phyloP scores from a whole-genome alignment of 2,329 filamentous ascomycete species.

The Pseudocercospora fijiensis region DNA sequence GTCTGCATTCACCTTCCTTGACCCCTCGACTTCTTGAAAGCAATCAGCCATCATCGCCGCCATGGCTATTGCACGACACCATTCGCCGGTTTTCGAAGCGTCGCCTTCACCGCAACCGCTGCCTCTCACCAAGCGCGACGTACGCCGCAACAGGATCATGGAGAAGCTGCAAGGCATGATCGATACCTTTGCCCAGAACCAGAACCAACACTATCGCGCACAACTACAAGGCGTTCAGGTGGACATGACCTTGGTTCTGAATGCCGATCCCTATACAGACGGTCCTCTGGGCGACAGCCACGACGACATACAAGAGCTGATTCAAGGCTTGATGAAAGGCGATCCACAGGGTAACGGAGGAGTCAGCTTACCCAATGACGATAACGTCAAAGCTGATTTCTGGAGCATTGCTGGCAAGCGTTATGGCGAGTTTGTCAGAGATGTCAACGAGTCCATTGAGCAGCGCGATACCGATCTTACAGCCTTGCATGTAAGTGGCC shows the following conservation, averaged over 20 bases:
- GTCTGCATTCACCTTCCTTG: background rate
- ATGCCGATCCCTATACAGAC: conserved; percentile 75
- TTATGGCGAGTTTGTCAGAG: conserved; percentile 80
- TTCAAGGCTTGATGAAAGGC: conserved; percentile 41
- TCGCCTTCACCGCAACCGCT: conserved; percentile 47
- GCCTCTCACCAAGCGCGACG: conserved; percentile 78
- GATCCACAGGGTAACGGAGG: conserved; percentile 32
- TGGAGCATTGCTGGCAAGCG: conserved; percentile 68
- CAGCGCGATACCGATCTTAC: conserved; percentile 80
- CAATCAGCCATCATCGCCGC: background rate
- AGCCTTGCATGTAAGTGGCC: conserved; percentile 68
- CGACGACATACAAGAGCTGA: conserved; percentile 66
- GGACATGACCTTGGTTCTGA: conserved; percentile 81
- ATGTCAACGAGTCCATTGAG: conserved; percentile 85
- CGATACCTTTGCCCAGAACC: conserved; percentile 74
- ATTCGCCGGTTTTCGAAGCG: conserved; percentile 26
- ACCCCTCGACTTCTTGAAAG: background rate
- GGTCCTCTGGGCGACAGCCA: conserved; percentile 64
- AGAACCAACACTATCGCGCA: conserved; percentile 80
- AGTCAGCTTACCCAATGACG: conserved; percentile 42
- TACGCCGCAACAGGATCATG: conserved; percentile 77
- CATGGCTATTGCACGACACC: conserved; percentile 28
- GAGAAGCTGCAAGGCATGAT: conserved; percentile 76
- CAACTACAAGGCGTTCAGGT: conserved; percentile 90
- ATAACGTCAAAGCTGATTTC: conserved; percentile 66